phyloP scores from a whole-genome alignment of 306 rosid genomes.

The Pyrus bretschneideri region DNA sequence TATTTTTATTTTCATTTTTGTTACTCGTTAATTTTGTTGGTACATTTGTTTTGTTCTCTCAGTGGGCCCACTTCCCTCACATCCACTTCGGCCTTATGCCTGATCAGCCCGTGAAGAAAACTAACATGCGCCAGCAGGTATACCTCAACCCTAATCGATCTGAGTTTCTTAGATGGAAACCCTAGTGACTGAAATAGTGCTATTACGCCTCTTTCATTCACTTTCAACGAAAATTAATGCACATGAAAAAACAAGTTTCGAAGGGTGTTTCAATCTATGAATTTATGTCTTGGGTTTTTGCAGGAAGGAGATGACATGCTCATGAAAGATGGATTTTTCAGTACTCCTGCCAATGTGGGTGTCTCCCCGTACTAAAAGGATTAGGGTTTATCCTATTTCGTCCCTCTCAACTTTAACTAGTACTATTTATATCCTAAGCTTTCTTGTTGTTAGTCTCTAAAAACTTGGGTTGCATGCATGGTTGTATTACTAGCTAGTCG shows the following conservation, averaged over 20 bases:
- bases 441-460: neutral
- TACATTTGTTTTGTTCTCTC: slow-evolving; percentile 24
- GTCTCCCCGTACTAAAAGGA: slow-evolving; percentile 61
- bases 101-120: slow-evolving; percentile 78
- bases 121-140: slow-evolving; percentile 63
- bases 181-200: neutral
- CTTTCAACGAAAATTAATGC: neutral
- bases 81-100: slow-evolving; percentile 96
- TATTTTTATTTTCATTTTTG: neutral
- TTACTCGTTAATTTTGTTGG: neutral
- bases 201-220: neutral
- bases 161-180: neutral
- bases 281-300: slow-evolving; percentile 11
- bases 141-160: slow-evolving; percentile 31
- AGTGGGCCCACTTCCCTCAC: slow-evolving; percentile 99
- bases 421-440: neutral
- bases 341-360: slow-evolving; percentile 45
- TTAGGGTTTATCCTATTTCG: neutral
- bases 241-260: neutral
- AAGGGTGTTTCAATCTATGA: neutral
- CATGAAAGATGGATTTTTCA: slow-evolving; percentile 61
- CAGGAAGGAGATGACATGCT: slow-evolving; percentile 79
- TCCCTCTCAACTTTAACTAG: slow-evolving; percentile 3
- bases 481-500: neutral
- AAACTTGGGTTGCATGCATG: neutral